These are phyloP conservation scores for Plenodomus lindquistii DNA, from an alignment of 2,329 filamentous ascomycete genomes.

Conservation along the genomic window DNA sequence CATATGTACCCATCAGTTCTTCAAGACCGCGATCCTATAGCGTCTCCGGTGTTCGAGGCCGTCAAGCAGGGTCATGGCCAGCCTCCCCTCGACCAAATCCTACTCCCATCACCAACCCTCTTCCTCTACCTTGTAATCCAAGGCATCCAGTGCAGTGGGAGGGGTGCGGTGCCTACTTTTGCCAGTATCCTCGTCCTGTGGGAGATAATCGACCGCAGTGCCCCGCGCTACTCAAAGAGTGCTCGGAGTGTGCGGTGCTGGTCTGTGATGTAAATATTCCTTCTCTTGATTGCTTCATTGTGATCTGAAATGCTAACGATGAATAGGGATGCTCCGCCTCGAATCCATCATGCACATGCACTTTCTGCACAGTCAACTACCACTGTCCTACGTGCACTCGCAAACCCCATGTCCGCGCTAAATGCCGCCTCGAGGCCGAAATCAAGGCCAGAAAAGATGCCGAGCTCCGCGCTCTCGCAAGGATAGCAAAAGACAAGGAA, in stretches of 20 bases:
- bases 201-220: conserved; percentile 46
- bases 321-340: conserved; percentile 34
- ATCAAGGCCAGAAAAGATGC: conserved; percentile 35
- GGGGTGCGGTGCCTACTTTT: conserved; percentile 49
- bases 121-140: conserved; percentile 45
- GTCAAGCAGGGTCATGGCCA: conserved; percentile 32
- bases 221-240: conserved; percentile 43
- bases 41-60: conserved; percentile 42
- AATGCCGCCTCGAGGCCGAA: conserved; percentile 44
- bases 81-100: conserved; percentile 28
- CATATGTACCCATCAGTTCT: conserved; percentile 38
- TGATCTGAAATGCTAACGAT: not conserved
- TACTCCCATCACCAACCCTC: conserved; percentile 36
- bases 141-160: conserved; percentile 50
- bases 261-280: conserved; percentile 46
- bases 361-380: conserved; percentile 44
- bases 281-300: not conserved
- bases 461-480: conserved; percentile 32
- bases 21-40: conserved; percentile 45
- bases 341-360: conserved; percentile 43
- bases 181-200: conserved; percentile 43
- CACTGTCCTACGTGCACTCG: conserved; percentile 45
- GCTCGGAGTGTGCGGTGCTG: conserved; percentile 44
- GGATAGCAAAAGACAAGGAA: conserved; percentile 36
- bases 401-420: conserved; percentile 38